Evolutionary conservation across 2,329 filamentous ascomycete species (phyloP), one percentile per base, ranked within the genome.

Genomic region (Aspergillus cejpii): DNA sequence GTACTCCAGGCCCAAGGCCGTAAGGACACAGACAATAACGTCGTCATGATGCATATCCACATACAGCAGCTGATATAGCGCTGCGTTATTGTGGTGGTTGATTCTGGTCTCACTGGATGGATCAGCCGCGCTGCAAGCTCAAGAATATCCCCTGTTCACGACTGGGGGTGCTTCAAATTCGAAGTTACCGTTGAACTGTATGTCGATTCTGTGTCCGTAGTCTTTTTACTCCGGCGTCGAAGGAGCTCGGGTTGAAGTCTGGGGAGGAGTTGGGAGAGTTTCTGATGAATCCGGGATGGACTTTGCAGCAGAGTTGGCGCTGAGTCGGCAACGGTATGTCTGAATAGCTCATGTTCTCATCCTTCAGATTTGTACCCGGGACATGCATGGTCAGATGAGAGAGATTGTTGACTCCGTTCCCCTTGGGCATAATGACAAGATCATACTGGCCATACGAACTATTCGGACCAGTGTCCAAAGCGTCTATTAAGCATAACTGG

Each of bases 221-320:
- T 73, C 74, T 15, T 66, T 60, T 76, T 76, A 79, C 55, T 79
- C 76, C 39, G 75, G 69, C 72, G 55, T 79, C 75, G 49, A 73
- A 71, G 27, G 65, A 51, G 1, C 66, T 77, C 26, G 79, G 63
- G 12, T 59, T 65, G 58, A 79, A 77, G 24, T 71, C 72, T 24
- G 3, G 76, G 75, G 3, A 70, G 68, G 53, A 73, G 72, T 28
- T 64, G 46, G 20, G 75, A 70, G 15, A 80, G 21, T 64, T 51
- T 7, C 62, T 55, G 3, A 76, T 67, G 50, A 77, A 79, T 5
- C 63, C 1, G 67, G 59, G 10, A 75, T 61, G 47, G 76, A 80
- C 1, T 41, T 39, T 8, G 64, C 54, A 40, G 72, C 56, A 24
- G 52, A 42, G 1, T 53, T 41, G 17, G 63, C 58, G 17, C 59